A percentile compares a stretch with the other conserved stretches of the same genome.
Conservation (phyloP, 805 yeast species). For the Priceomyces castillae region DNA sequence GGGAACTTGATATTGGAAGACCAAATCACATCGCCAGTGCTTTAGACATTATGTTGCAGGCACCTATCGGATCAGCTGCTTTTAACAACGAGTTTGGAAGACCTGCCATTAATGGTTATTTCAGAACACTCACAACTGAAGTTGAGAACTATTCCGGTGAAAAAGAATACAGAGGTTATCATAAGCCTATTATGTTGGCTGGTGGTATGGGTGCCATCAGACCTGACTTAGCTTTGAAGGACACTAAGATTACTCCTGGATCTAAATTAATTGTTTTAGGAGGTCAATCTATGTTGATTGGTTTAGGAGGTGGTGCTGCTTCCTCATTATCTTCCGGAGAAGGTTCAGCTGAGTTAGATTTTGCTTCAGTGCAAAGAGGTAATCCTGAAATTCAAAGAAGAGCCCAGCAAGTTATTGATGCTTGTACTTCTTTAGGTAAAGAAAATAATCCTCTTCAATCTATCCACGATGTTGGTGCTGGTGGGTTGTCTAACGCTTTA, state of each 20-base stretch:
- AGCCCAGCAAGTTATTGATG: slow-evolving; percentile 96
- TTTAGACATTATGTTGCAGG: slow-evolving; percentile 92
- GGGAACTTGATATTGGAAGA: slow-evolving; percentile 90
- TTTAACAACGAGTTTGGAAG: slow-evolving; percentile 98
- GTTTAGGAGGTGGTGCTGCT: slow-evolving; percentile 99
- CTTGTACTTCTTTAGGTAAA: slow-evolving; percentile 80
- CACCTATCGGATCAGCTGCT: slow-evolving; percentile 97
- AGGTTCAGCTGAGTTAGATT: slow-evolving; percentile 93
- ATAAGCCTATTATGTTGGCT: slow-evolving; percentile 98
- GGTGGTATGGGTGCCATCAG: slow-evolving; percentile 98
- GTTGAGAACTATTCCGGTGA: slow-evolving; percentile 62
- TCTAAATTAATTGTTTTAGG: slow-evolving; percentile 90
- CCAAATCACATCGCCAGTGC: slow-evolving; percentile 93
- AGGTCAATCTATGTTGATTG: slow-evolving; percentile 97
- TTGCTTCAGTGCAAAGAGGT: slow-evolving; percentile 98
- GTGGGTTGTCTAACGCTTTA: slow-evolving; percentile 94
- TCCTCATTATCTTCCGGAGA: slow-evolving; percentile 95
- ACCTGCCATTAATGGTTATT: slow-evolving; percentile 95
- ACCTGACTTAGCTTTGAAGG: slow-evolving; percentile 87
- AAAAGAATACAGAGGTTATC: slow-evolving; percentile 88
- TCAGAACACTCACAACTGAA: slow-evolving; percentile 87
- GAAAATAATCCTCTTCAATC: slow-evolving; percentile 77
- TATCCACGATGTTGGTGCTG: slow-evolving; percentile 99
- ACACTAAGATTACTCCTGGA: slow-evolving; percentile 86
- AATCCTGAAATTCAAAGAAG: slow-evolving; percentile 99